phyloP scores from a whole-genome alignment of 2,329 filamentous ascomycete genomes.

The Cladosporium colombiae region DNA sequence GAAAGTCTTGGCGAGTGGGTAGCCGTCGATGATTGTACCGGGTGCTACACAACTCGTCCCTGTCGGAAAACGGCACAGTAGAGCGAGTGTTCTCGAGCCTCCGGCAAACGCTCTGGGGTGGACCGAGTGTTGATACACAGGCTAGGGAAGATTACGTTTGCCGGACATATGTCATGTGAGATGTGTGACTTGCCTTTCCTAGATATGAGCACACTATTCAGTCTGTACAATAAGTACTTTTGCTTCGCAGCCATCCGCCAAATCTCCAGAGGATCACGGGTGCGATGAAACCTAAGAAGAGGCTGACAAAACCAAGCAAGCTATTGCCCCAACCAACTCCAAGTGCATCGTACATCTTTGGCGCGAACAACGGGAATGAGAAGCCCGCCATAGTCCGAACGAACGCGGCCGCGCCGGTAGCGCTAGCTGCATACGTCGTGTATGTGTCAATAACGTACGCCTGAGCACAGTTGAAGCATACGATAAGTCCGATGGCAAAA shows the following conservation, averaged over 20 bases:
- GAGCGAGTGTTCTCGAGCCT: no score
- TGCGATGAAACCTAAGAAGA: slow-evolving; percentile 41
- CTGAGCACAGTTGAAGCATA: slow-evolving; percentile 28
- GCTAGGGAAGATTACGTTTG: no score
- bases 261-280: slow-evolving; percentile 42
- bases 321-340: slow-evolving; percentile 59
- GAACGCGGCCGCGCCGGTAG: slow-evolving; percentile 51
- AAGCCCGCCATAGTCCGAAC: slow-evolving; percentile 50
- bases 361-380: slow-evolving; percentile 53
- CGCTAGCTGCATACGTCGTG: slow-evolving; percentile 50
- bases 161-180: no score
- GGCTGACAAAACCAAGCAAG: slow-evolving; percentile 53
- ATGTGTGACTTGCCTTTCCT: no score
- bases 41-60: no score
- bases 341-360: slow-evolving; percentile 41
- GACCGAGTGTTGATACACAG: no score
- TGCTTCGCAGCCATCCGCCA: slow-evolving; percentile 31
- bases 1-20: neutral
- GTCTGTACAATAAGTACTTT: slow-evolving; percentile 27
- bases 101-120: no score
- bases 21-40: no score
- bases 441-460: slow-evolving; percentile 51
- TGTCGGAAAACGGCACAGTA: no score
- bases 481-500: slow-evolving; percentile 27
- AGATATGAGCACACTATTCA: no score